A percentile compares a stretch with the other conserved stretches of the same genome.
These are phyloP conservation scores for Malassezia cuniculi DNA, from an alignment of 1,284 basidiomycete genomes.

Conservation along the genomic window DNA sequence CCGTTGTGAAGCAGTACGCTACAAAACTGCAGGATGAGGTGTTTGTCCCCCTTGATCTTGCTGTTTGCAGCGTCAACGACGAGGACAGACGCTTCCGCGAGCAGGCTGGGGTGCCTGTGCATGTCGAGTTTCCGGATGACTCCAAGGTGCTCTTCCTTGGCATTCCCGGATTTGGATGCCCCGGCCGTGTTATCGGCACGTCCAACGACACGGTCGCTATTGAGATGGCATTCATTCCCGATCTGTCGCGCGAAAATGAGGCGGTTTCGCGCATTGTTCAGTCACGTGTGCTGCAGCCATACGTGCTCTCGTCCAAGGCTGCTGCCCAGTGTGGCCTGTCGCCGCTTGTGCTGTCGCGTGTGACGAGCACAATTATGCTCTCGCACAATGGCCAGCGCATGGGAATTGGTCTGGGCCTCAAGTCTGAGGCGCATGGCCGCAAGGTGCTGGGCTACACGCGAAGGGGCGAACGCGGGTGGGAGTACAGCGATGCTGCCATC, in stretches of 20 bases:
- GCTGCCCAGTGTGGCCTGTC: conserved; percentile 28
- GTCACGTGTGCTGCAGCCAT: conserved; percentile 20
- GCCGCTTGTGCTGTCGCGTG: conserved; percentile 55
- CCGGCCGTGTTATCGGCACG: conserved; percentile 74
- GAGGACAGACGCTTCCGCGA: conserved; percentile 46
- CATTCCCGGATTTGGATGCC: conserved; percentile 80
- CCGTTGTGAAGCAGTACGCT: conserved; percentile 90
- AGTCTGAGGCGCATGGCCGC: conserved; percentile 88
- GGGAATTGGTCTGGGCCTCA: conserved; percentile 84
- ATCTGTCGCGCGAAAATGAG: conserved; percentile 32
- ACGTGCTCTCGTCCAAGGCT: conserved; percentile 25
- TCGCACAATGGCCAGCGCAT: conserved; percentile 60
- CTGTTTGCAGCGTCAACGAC: conserved; percentile 26
- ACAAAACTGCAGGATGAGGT: conserved; percentile 59
- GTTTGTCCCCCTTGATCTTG: conserved; percentile 58
- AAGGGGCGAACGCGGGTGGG: conserved; percentile 75
- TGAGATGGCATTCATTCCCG: conserved; percentile 29
- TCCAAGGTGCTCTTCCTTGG: conserved; percentile 92
- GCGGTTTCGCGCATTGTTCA: conserved; percentile 26
- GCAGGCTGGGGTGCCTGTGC: conserved; percentile 62
- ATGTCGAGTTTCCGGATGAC: conserved; percentile 77
- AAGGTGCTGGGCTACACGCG: conserved; percentile 90
- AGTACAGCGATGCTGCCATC: conserved; percentile 78
- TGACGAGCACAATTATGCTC: conserved; percentile 86
- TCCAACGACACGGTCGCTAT: conserved; percentile 27